Percentiles rank a stretch among this genome's conserved stretches.
These are phyloP conservation scores for Primulina eburnea DNA, from an alignment of 257 asterid genomes.

Conservation along the genomic window DNA sequence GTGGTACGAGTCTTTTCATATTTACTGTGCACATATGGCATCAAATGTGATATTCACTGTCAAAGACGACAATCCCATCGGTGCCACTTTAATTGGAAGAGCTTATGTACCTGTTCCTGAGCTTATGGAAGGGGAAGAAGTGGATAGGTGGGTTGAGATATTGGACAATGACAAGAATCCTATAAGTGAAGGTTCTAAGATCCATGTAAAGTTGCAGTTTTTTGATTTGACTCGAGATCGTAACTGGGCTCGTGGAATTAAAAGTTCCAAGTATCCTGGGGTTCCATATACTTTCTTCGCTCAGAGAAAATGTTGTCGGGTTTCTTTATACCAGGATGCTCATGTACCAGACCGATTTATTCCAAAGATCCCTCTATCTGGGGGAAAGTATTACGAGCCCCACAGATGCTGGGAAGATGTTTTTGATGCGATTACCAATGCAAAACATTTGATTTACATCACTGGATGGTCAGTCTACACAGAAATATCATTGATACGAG, in stretches of 20 bases:
- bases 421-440: constrained; percentile 80
- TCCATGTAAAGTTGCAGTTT: constrained; percentile 81
- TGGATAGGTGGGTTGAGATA: constrained; percentile 82
- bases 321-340: constrained; percentile 85
- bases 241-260: constrained; percentile 78
- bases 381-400: constrained; percentile 73
- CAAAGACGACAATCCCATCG: constrained; percentile 85
- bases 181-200: constrained; percentile 59
- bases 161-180: constrained; percentile 73
- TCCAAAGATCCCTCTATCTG: constrained; percentile 77
- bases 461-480: constrained; percentile 97
- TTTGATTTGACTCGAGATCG: constrained; percentile 75
- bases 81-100: constrained; percentile 89
- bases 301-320: constrained; percentile 88
- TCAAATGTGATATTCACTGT: constrained; percentile 73
- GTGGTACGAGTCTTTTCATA: constrained; percentile 86
- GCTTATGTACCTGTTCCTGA: constrained; percentile 76
- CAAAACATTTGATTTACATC: constrained; percentile 87
- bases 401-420: constrained; percentile 91
- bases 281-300: constrained; percentile 84
- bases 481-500: constrained; percentile 71
- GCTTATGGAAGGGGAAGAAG: constrained; percentile 75
- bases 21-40: constrained; percentile 83
- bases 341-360: constrained; percentile 76
- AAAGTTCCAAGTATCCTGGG: constrained; percentile 69